Percentiles rank a stretch among this genome's conserved stretches.
Conservation (phyloP, 140 eudicot genomes). For the Anethum foeniculum region DNA sequence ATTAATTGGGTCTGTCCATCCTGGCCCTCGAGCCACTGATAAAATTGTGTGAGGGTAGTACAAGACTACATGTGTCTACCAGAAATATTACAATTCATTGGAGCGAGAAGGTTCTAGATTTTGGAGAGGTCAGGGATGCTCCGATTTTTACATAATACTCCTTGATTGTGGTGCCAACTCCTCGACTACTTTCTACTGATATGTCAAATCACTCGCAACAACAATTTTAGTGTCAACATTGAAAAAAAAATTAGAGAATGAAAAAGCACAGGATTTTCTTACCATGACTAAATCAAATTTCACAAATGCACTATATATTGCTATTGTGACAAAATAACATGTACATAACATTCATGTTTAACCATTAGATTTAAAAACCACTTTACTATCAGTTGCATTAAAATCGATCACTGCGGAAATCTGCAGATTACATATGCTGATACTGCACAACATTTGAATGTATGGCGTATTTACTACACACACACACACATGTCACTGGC, state of each 20-base stretch:
- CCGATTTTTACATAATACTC: neutral
- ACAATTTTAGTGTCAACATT: neutral
- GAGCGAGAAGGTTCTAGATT: neutral
- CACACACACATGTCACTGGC: conserved; percentile 10
- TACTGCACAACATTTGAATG: neutral
- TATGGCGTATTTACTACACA: neutral
- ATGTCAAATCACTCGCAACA: neutral
- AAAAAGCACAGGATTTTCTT: neutral
- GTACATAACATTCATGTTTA: too few relatives aligned
- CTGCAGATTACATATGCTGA: neutral
- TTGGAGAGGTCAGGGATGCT: neutral
- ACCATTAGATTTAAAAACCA: neutral
- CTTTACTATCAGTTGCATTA: neutral
- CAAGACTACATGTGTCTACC: neutral
- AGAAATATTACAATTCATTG: neutral
- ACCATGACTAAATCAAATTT: neutral
- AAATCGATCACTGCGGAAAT: neutral
- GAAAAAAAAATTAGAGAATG: neutral
- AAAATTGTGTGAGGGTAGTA: neutral
- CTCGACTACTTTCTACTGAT: neutral
- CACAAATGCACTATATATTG: neutral
- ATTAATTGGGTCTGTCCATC: neutral
- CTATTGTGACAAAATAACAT: neutral
- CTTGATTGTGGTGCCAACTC: neutral
- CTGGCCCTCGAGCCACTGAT: neutral